Evolutionary conservation across 139 green algal genomes (phyloP).

Genomic region (Picochlorum sp.): DNA sequence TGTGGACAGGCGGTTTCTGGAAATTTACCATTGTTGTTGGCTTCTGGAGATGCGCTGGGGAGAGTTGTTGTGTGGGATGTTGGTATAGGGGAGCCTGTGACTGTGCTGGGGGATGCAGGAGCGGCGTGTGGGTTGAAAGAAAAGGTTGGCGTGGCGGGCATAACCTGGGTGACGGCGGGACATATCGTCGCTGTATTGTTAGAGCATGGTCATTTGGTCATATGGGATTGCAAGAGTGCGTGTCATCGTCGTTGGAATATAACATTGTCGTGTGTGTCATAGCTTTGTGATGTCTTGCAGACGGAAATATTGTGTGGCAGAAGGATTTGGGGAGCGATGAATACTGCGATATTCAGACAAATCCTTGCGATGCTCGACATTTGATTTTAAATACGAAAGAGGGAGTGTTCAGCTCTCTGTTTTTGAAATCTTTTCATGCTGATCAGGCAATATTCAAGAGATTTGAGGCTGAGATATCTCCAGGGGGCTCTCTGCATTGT

Average conservation of each 20-base stretch:
- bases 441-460: slow-evolving; percentile 30
- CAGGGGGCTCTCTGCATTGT: slow-evolving; percentile 32
- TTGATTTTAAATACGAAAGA: slow-evolving; percentile 43
- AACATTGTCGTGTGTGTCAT: too few relatives aligned
- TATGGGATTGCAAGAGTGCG: slow-evolving; percentile 56
- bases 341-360: slow-evolving; percentile 36
- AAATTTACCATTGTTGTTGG: slow-evolving; percentile 38
- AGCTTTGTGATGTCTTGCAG: too few relatives aligned
- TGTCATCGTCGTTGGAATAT: too few relatives aligned
- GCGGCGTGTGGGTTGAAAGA: slow-evolving; percentile 1
- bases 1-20: not conserved
- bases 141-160: slow-evolving; percentile 6
- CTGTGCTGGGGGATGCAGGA: slow-evolving; percentile 41
- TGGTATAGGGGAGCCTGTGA: slow-evolving; percentile 25
- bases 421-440: not conserved
- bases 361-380: slow-evolving; percentile 52
- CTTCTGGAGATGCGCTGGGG: slow-evolving; percentile 61
- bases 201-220: slow-evolving; percentile 46
- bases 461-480: slow-evolving; percentile 48
- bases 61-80: slow-evolving; percentile 71
- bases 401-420: slow-evolving; percentile 47
- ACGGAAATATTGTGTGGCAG: slow-evolving; percentile 33
- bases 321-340: slow-evolving; percentile 39
- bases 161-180: slow-evolving; percentile 56
- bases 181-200: slow-evolving; percentile 59